A percentile compares a stretch with the other conserved stretches of the same genome.
These are phyloP conservation scores for Saprolegnia diclina DNA, from an alignment of 352 stramenopile genomes.

Conservation along the genomic window DNA sequence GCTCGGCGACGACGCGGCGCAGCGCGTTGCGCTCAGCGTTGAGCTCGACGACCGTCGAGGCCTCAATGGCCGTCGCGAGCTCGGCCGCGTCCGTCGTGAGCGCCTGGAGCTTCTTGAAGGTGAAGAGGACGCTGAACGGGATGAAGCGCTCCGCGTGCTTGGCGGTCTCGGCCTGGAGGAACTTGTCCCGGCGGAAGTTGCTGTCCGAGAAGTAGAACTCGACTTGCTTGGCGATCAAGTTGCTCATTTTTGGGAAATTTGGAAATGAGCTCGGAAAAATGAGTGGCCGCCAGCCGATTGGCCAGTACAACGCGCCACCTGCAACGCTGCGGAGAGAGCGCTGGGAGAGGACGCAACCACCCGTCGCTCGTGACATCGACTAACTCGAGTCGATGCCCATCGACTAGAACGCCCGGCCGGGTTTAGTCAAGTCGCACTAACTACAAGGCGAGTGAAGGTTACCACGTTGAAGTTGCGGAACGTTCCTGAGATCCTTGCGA, in stretches of 20 bases:
- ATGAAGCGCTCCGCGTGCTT: constrained; percentile 80
- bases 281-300: constrained; percentile 1
- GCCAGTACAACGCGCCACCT: not conserved
- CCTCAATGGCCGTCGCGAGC: constrained; percentile 57
- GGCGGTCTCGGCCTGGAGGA: constrained; percentile 80
- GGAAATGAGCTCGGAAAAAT: constrained; percentile 15
- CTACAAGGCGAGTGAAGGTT: no score
- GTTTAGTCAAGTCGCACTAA: no score
- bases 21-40: constrained; percentile 71
- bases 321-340: not conserved
- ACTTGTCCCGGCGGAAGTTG: constrained; percentile 89
- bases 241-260: not conserved
- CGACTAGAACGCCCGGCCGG: no score
- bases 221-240: constrained; percentile 76
- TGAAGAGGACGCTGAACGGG: constrained; percentile 81
- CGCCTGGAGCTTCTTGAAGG: constrained; percentile 88
- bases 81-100: constrained; percentile 69
- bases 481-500: no score
- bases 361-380: no score
- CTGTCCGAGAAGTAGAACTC: constrained; percentile 92
- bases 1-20: constrained; percentile 64
- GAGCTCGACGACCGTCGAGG: constrained; percentile 74
- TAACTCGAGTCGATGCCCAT: no score
- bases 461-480: no score
- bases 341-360: no score